Evolutionary conservation across 2,329 filamentous ascomycete genomes (phyloP), one percentile per base, ranked within the genome.

Genomic region (Pyrenochaeta sp.): DNA sequence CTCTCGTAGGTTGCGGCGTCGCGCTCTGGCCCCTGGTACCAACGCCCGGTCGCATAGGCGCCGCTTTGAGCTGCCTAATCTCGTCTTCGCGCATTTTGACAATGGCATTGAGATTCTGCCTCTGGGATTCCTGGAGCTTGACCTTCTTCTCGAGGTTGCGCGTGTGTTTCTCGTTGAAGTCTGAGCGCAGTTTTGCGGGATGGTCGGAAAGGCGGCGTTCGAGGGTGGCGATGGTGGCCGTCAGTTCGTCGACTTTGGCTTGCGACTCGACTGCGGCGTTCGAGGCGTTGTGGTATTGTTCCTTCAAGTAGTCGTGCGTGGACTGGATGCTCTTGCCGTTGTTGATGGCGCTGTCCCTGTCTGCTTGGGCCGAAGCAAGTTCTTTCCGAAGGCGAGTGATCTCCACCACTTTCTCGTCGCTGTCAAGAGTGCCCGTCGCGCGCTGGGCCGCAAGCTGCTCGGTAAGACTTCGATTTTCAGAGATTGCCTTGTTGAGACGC

Each of bases 281-380:
- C 23, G 54, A 44, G 6, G 57, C 56, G 6, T 36, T 37, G 20
- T 55, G 85, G 56, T 88, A 89, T 7, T 78, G 72, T 3, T 75
- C 74, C 38, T 81, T 78, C 9, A 77, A 72, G 56, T 84, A 89
- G 2, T 84, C 81, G 18, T 78, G 71, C 3, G 84, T 81, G 10
- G 63, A 48, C 9, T 73, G 63, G 6, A 63, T 55, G 24, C 60
- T 60, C 7, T 64, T 53, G 5, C 58, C 63, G 4, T 60, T 62
- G 27, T 68, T 69, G 6, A 72, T 54, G 3, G 63, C 65, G n/a
- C 54, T 50, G 8, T 53, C 41, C 7, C 55, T 57, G 6, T 57
- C 53, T 6, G 47, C 41, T 9, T 52, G 53, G 2, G 54, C 44
- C 1, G 51, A 38, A 9, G 53, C 53, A 6, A 69, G 43, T 9